Conservation (phyloP, 768 basidiomycete species). For the Termitomyces sp. region DNA sequence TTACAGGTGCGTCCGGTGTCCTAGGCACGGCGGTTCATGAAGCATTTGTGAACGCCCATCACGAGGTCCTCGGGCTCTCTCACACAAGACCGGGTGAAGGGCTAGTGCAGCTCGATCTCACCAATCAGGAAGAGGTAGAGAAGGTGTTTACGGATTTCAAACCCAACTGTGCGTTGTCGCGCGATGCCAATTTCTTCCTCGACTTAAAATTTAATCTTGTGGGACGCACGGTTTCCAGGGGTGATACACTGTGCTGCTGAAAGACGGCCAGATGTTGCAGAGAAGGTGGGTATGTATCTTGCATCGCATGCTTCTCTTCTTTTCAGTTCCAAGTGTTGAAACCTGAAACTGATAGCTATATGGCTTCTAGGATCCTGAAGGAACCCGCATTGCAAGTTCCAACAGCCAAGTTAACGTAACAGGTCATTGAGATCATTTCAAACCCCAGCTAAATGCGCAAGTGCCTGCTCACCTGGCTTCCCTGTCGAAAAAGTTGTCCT, state of each 20-base stretch:
- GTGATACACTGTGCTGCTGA: slow-evolving; percentile 97
- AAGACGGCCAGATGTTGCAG: slow-evolving; percentile 87
- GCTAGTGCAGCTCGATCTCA: slow-evolving; percentile 63
- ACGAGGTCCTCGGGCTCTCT: slow-evolving; percentile 65
- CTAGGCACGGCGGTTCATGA: slow-evolving; percentile 76
- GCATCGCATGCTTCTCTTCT: slow-evolving; percentile 11
- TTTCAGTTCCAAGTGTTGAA: neutral
- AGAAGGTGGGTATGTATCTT: slow-evolving; percentile 62
- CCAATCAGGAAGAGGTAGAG: slow-evolving; percentile 50
- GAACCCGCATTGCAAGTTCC: slow-evolving; percentile 51
- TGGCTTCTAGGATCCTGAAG: slow-evolving; percentile 57
- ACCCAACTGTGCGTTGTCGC: slow-evolving; percentile 60
- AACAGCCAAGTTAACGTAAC: neutral
- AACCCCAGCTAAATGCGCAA: slow-evolving; percentile 67
- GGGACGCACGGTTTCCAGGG: slow-evolving; percentile 38
- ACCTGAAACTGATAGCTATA: neutral
- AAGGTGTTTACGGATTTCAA: slow-evolving; percentile 50
- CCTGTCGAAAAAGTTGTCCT: slow-evolving; percentile 57
- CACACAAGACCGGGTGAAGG: slow-evolving; percentile 59
- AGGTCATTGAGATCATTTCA: neutral
- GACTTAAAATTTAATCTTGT: neutral
- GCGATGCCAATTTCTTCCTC: neutral
- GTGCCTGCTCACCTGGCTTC: slow-evolving; percentile 72
- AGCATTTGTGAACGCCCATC: slow-evolving; percentile 47
- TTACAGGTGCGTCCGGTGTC: slow-evolving; percentile 87